These are phyloP conservation scores for Colletotrichum tanaceti DNA, from an alignment of 2,329 filamentous ascomycete species.

Conservation along the genomic window DNA sequence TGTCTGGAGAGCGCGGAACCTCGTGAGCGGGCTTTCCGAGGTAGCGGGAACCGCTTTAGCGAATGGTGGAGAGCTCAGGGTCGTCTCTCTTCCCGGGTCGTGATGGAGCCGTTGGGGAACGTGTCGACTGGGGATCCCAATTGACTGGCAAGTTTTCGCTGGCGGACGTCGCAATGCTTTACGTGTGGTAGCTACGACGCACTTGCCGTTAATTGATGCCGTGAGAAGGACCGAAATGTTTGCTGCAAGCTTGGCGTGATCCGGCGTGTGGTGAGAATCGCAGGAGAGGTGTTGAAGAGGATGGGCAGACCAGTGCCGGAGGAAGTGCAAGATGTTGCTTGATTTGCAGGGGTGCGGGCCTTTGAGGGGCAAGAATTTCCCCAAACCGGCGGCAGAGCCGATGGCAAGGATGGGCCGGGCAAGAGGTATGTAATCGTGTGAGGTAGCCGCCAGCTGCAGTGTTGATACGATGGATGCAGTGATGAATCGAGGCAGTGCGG, in stretches of 20 bases:
- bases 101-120: slow-evolving; percentile 33
- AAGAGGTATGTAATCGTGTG: background rate
- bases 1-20: slow-evolving; percentile 29
- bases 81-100: slow-evolving; percentile 28
- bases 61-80: slow-evolving; percentile 33
- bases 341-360: slow-evolving; percentile 23
- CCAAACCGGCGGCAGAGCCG: slow-evolving; percentile 35
- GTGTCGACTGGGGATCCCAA: slow-evolving; percentile 9
- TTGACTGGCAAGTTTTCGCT: slow-evolving; percentile 18
- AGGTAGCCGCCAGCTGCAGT: slow-evolving; percentile 15
- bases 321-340: slow-evolving; percentile 33
- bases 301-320: slow-evolving; percentile 16
- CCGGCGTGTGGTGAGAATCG: slow-evolving; percentile 8
- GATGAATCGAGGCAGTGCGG: background rate
- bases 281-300: slow-evolving; percentile 9
- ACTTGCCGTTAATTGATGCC: slow-evolving; percentile 1
- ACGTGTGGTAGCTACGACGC: background rate
- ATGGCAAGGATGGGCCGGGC: slow-evolving; percentile 27
- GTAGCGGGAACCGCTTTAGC: slow-evolving; percentile 17
- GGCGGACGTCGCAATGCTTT: slow-evolving; percentile 8
- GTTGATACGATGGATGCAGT: slow-evolving; percentile 12
- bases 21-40: slow-evolving; percentile 28
- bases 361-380: slow-evolving; percentile 23
- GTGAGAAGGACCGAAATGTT: slow-evolving; percentile 1
- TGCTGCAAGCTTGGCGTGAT: slow-evolving; percentile 2